Percentiles rank a stretch among this genome's conserved stretches.
phyloP scores from a whole-genome alignment of 176 grass and related monocot genomes.

The Panicum miliaceum region DNA sequence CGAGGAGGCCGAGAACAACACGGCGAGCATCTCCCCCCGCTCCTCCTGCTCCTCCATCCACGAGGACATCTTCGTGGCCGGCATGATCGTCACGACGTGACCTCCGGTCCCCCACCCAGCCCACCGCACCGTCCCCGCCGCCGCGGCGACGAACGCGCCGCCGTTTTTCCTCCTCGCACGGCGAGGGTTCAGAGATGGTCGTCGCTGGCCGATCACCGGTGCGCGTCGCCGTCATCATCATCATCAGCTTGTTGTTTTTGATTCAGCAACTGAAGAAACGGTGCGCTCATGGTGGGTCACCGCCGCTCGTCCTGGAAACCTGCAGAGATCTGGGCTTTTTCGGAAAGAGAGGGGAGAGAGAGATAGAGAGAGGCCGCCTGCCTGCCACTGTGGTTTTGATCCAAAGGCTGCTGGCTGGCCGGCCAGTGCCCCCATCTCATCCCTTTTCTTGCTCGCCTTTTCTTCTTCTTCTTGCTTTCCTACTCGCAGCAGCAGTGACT shows the following conservation, averaged over 20 bases:
- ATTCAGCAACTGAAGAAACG: constrained; percentile 42
- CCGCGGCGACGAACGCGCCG: neutral
- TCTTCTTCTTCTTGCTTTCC: neutral
- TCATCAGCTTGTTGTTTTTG: constrained; percentile 44
- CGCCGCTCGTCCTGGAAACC: constrained; percentile 36
- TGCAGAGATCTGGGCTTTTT: constrained; percentile 46
- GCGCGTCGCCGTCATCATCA: neutral
- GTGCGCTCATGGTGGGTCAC: constrained; percentile 52
- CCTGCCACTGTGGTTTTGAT: constrained; percentile 62
- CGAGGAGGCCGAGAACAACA: constrained; percentile 65
- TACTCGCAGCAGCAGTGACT: constrained; percentile 50
- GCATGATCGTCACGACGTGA: constrained; percentile 73
- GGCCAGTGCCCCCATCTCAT: constrained; percentile 6
- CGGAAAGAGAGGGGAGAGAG: constrained; percentile 1
- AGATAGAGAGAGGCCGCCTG: constrained; percentile 24
- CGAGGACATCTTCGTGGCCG: constrained; percentile 87
- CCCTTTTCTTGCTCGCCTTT: constrained; percentile 12
- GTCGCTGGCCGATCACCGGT: constrained; percentile 1
- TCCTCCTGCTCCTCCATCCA: constrained; percentile 56
- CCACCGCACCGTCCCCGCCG: neutral
- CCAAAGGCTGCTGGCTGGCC: constrained; percentile 51
- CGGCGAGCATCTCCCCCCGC: constrained; percentile 19
- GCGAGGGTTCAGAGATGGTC: constrained; percentile 4
- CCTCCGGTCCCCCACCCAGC: neutral
- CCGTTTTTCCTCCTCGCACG: neutral